Evolutionary conservation across 805 yeast genomes (phyloP).

Genomic region (Candida boleticola): DNA sequence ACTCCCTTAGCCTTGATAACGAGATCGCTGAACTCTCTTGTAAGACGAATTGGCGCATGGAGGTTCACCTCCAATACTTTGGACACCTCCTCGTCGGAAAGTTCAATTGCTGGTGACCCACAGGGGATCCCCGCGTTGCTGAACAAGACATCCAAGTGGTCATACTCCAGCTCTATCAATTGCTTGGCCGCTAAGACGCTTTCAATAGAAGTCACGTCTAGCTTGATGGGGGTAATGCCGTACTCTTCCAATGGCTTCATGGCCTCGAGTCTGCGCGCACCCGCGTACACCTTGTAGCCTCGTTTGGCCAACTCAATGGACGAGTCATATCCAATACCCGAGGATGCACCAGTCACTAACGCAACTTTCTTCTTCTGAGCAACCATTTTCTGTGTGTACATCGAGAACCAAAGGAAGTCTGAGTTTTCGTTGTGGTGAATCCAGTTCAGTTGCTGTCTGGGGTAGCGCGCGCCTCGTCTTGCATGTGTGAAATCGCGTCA

Average conservation of each 20-base stretch:
- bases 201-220: constrained; percentile 36
- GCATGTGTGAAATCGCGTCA: too few relatives aligned
- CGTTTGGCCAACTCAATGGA: constrained; percentile 41
- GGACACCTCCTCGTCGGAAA: constrained; percentile 19
- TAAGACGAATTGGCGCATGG: constrained; percentile 35
- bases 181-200: constrained; percentile 22
- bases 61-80: constrained; percentile 33
- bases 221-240: constrained; percentile 25
- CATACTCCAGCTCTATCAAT: constrained; percentile 19
- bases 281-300: constrained; percentile 39
- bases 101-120: constrained; percentile 27
- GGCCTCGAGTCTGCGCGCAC: constrained; percentile 26
- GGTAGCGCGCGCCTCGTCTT: too few relatives aligned
- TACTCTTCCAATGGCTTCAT: constrained; percentile 28
- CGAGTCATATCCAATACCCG: constrained; percentile 48
- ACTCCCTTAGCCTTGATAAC: constrained; percentile 33
- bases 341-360: constrained; percentile 52
- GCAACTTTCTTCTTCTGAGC: too few relatives aligned
- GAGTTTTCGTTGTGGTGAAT: too few relatives aligned
- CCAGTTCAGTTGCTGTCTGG: too few relatives aligned
- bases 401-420: too few relatives aligned
- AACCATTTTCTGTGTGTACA: too few relatives aligned
- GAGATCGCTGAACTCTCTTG: constrained; percentile 28
- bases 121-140: constrained; percentile 40
- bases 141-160: constrained; percentile 32